A percentile compares a stretch with the other conserved stretches of the same genome.
Conservation (phyloP, 306 rosid species). For the Casuarina glauca region DNA sequence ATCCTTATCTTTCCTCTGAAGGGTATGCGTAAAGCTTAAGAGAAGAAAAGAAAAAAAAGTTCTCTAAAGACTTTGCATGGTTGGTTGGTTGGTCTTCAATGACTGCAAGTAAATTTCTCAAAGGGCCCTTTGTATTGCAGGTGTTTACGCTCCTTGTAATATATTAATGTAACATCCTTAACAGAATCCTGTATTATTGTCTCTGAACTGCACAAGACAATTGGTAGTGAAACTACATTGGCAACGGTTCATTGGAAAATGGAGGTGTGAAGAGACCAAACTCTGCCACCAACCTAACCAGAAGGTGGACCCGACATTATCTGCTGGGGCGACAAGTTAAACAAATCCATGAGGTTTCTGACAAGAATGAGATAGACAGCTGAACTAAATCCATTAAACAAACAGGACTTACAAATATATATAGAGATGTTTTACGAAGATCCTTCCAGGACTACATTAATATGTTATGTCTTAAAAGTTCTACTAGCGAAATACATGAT, state of each 20-base stretch:
- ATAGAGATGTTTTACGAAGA: conserved; percentile 12
- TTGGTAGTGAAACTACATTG: not conserved
- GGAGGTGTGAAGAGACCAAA: not conserved
- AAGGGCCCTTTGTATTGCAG: too few relatives aligned
- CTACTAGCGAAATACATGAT: conserved; percentile 27
- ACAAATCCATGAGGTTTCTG: not conserved
- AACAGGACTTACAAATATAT: not conserved
- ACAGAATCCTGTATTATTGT: too few relatives aligned
- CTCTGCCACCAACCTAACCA: not conserved
- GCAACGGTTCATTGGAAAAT: not conserved
- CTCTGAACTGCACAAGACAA: not conserved
- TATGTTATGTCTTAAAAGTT: conserved; percentile 32
- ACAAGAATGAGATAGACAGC: not conserved
- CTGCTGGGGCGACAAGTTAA: not conserved
- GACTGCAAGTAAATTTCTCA: too few relatives aligned
- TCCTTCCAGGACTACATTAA: conserved; percentile 43
- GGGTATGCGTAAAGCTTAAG: too few relatives aligned
- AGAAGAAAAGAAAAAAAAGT: too few relatives aligned
- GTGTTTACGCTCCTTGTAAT: too few relatives aligned
- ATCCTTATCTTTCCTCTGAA: too few relatives aligned
- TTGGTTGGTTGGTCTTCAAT: too few relatives aligned
- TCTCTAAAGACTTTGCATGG: too few relatives aligned
- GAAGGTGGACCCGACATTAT: not conserved
- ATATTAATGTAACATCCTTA: too few relatives aligned
- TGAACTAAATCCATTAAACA: conserved; percentile 6